A percentile compares a stretch with the other conserved stretches of the same genome.
These are phyloP conservation scores for Aquilaria agallochum DNA, from an alignment of 441 rosid species.

Conservation along the genomic window DNA sequence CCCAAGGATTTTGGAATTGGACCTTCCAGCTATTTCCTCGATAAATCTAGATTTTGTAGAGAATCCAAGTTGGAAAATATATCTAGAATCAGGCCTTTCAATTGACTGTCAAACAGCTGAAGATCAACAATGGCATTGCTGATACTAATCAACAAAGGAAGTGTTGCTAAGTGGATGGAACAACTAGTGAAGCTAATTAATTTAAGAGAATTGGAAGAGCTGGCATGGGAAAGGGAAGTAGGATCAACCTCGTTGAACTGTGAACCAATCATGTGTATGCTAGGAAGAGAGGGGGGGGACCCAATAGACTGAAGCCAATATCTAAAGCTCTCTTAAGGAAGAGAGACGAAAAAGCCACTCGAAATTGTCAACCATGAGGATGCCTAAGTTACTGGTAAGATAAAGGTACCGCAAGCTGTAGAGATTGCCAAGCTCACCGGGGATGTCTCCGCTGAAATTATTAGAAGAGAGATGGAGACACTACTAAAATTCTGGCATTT, in stretches of 20 bases:
- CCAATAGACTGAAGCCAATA: constrained; percentile 17
- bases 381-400: not conserved
- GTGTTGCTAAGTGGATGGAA: not conserved
- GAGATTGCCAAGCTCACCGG: constrained; percentile 15
- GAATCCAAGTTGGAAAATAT: no score
- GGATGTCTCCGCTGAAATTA: constrained; percentile 9
- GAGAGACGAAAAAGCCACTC: constrained; percentile 17
- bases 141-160: constrained; percentile 2
- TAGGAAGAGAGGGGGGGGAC: constrained; percentile 10
- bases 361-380: not conserved
- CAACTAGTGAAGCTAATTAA: not conserved
- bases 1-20: no score
- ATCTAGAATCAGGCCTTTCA: no score
- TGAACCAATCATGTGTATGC: not conserved
- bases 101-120: not conserved
- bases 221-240: constrained; percentile 6
- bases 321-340: constrained; percentile 1
- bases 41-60: no score
- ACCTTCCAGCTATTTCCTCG: no score
- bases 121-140: constrained; percentile 9
- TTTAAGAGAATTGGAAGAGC: constrained; percentile 12
- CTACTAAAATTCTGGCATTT: no score
- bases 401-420: constrained; percentile 8
- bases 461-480: constrained; percentile 5
- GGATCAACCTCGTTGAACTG: constrained; percentile 2